Conservation (phyloP, 257 asterid species). For the Solanum bulbocastanum region DNA sequence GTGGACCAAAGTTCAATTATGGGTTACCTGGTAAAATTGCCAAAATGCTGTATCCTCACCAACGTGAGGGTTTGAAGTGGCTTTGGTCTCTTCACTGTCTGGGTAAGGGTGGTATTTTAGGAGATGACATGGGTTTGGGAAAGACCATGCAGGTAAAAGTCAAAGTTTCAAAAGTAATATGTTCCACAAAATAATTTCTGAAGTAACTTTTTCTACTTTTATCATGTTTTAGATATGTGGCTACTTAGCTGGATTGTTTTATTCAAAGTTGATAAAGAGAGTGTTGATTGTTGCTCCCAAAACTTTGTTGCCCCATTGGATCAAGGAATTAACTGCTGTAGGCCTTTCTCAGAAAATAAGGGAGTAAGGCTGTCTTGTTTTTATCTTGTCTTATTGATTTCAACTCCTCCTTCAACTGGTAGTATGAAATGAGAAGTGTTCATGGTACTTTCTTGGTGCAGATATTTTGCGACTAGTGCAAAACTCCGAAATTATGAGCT, state of each 20-base stretch:
- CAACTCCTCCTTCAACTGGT: background rate
- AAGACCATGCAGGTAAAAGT: conserved; percentile 91
- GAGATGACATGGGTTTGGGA: conserved; percentile 98
- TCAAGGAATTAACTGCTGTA: conserved; percentile 66
- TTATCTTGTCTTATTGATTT: background rate
- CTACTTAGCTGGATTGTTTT: conserved; percentile 71
- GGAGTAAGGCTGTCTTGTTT: conserved; percentile 47
- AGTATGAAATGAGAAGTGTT: background rate
- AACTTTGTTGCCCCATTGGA: conserved; percentile 87
- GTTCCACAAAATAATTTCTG: background rate
- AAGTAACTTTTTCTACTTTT: background rate
- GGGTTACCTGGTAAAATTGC: conserved; percentile 57
- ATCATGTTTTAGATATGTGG: conserved; percentile 57
- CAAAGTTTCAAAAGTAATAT: background rate
- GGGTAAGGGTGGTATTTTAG: conserved; percentile 88
- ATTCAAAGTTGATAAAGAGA: conserved; percentile 61
- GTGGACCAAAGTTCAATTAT: conserved; percentile 37
- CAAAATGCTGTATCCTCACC: conserved; percentile 81
- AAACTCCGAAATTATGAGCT: conserved; percentile 83
- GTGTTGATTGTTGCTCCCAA: conserved; percentile 88
- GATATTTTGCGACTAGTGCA: conserved; percentile 64
- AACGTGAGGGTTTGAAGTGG: conserved; percentile 91
- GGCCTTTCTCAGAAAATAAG: conserved; percentile 71
- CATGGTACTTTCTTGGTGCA: conserved; percentile 20
- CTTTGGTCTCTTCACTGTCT: conserved; percentile 91